Evolutionary conservation across 1,284 basidiomycete genomes (phyloP).

Genomic region (Microbotryum intermedium): DNA sequence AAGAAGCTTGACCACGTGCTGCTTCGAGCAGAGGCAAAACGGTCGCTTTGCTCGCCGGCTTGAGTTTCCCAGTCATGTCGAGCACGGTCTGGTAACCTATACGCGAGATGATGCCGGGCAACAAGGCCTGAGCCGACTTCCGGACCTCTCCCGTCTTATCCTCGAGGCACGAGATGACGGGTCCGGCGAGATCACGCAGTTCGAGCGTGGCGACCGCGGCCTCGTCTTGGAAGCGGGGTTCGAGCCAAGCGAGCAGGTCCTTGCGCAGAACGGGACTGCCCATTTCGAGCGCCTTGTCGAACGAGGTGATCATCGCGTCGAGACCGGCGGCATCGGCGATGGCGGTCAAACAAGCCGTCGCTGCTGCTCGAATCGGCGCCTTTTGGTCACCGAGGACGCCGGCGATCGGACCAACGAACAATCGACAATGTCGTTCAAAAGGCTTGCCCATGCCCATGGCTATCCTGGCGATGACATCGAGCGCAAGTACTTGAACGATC

Average conservation of each 20-base stretch:
- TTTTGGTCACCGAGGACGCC: constrained; percentile 91
- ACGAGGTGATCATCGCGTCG: constrained; percentile 67
- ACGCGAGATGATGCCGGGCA: constrained; percentile 67
- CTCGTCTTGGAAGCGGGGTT: constrained; percentile 64
- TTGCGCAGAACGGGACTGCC: constrained; percentile 83
- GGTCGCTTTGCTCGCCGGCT: constrained; percentile 79
- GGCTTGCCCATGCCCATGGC: constrained; percentile 89
- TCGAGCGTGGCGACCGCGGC: constrained; percentile 51
- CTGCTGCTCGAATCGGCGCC: constrained; percentile 70
- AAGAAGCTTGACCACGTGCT: constrained; percentile 38
- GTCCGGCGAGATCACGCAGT: constrained; percentile 58
- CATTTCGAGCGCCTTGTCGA: constrained; percentile 72
- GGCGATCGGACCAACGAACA: constrained; percentile 68
- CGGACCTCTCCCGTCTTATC: constrained; percentile 87
- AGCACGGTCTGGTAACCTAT: constrained; percentile 80
- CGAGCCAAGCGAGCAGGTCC: constrained; percentile 76
- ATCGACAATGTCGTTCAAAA: constrained; percentile 79
- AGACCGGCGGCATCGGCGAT: constrained; percentile 77
- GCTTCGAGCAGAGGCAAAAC: constrained; percentile 79
- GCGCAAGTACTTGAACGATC: constrained; percentile 77
- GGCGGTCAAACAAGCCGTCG: constrained; percentile 65
- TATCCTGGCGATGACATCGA: constrained; percentile 82
- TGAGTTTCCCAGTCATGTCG: constrained; percentile 74
- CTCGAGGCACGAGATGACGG: constrained; percentile 75
- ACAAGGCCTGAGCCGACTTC: constrained; percentile 73